A percentile compares a stretch with the other conserved stretches of the same genome.
Conservation (phyloP, 1,139 yeast genomes). For the Arxiozyma slooffiae region DNA sequence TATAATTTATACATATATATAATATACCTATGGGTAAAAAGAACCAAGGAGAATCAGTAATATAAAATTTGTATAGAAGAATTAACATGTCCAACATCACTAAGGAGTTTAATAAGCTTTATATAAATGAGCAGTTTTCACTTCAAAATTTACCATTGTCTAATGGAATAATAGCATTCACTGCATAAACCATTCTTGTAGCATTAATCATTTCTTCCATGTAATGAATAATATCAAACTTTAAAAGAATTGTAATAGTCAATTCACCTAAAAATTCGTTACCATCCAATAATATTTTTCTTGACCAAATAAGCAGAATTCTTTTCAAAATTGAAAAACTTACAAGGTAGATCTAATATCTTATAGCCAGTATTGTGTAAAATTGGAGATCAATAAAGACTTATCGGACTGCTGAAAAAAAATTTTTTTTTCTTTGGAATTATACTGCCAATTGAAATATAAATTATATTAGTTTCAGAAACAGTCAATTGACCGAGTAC, state of each 20-base stretch:
- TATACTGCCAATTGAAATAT: constrained; percentile 54
- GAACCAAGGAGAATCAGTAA: too few relatives aligned
- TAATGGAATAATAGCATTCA: constrained; percentile 68
- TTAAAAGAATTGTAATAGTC: constrained; percentile 86
- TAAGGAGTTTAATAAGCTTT: too few relatives aligned
- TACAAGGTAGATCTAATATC: constrained; percentile 67
- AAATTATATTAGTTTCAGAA: constrained; percentile 50
- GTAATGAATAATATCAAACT: constrained; percentile 63
- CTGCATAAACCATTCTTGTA: constrained; percentile 79
- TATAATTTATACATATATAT: too few relatives aligned
- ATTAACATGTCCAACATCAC: too few relatives aligned
- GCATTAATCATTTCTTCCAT: constrained; percentile 57
- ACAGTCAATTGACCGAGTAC: constrained; percentile 72
- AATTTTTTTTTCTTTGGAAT: constrained; percentile 50
- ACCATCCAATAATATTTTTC: constrained; percentile 40
- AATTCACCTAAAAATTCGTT: constrained; percentile 65
- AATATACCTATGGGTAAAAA: too few relatives aligned
- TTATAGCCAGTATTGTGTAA: constrained; percentile 72
- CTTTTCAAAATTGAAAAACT: constrained; percentile 61
- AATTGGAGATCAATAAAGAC: constrained; percentile 80
- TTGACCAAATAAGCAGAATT: constrained; percentile 45
- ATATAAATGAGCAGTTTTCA: too few relatives aligned
- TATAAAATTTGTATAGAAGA: too few relatives aligned
- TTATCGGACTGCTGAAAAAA: constrained; percentile 74
- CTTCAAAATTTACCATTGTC: constrained; percentile 55